These are phyloP conservation scores for Drechslerella stenobrocha DNA, from an alignment of 2,329 filamentous ascomycete genomes.

Conservation along the genomic window DNA sequence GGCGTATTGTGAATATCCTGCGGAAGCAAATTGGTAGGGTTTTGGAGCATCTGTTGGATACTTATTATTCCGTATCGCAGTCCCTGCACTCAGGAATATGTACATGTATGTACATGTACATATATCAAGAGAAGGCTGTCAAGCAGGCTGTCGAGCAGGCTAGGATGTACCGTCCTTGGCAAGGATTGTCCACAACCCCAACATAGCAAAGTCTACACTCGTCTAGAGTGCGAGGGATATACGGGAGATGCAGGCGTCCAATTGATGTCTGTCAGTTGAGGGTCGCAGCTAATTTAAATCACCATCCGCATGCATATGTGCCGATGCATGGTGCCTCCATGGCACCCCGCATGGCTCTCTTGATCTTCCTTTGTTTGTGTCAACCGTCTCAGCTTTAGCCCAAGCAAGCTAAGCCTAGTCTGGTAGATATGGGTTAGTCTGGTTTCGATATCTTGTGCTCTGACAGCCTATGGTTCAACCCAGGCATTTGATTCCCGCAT, in stretches of 20 bases:
- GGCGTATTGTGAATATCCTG: too few relatives aligned
- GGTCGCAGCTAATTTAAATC: background rate
- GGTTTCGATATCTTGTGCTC: too few relatives aligned
- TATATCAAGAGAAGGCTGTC: background rate
- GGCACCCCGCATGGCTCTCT: too few relatives aligned
- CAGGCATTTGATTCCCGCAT: too few relatives aligned
- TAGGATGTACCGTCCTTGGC: background rate
- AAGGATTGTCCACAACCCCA: background rate
- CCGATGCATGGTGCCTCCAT: too few relatives aligned
- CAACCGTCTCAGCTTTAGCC: too few relatives aligned
- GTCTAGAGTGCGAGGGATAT: background rate
- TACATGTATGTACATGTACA: background rate
- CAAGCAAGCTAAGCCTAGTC: too few relatives aligned
- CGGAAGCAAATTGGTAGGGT: too few relatives aligned
- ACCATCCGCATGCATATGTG: background rate
- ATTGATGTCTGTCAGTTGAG: background rate
- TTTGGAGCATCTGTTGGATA: slow-evolving; percentile 1
- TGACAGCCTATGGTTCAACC: too few relatives aligned
- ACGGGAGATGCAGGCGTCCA: too few relatives aligned
- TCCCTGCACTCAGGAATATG: background rate
- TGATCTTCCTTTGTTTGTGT: too few relatives aligned
- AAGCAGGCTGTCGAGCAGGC: background rate
- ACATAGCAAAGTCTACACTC: background rate
- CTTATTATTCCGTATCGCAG: background rate
- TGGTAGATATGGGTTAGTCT: too few relatives aligned